Percentiles rank a stretch among this genome's conserved stretches.
Evolutionary conservation across 2,329 filamentous ascomycete species (phyloP).

Genomic region (Emergomyces africanus): DNA sequence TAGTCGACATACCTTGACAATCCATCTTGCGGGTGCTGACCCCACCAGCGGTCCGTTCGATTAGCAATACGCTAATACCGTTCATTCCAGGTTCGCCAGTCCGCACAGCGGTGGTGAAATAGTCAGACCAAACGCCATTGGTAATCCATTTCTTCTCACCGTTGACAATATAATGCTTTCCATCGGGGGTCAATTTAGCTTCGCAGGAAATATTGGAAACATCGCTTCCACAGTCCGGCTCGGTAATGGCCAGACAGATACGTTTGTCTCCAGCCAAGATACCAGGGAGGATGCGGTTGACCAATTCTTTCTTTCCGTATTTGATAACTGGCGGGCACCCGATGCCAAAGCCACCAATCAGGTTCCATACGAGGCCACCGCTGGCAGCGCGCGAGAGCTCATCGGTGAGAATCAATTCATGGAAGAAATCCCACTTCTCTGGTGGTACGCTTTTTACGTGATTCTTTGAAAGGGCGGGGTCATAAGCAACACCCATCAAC

Average conservation of each 20-base stretch:
- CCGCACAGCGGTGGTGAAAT: constrained; percentile 93
- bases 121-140: constrained; percentile 92
- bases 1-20: constrained; percentile 94
- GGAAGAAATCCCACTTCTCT: constrained; percentile 96
- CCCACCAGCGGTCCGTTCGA: constrained; percentile 72
- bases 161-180: constrained; percentile 98
- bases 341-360: constrained; percentile 94
- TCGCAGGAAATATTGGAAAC: constrained; percentile 93
- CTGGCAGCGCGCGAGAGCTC: constrained; percentile 81
- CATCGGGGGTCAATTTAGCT: constrained; percentile 86
- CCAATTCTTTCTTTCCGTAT: constrained; percentile 73
- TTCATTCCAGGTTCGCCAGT: constrained; percentile 86
- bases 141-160: constrained; percentile 99
- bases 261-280: constrained; percentile 89
- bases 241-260: constrained; percentile 94
- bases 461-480: constrained; percentile 57
- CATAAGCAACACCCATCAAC: constrained; percentile 68
- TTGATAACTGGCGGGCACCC: constrained; percentile 85
- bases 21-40: constrained; percentile 94
- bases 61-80: constrained; percentile 78
- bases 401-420: constrained; percentile 90
- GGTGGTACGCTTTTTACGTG: constrained; percentile 63
- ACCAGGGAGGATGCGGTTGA: constrained; percentile 76
- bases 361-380: constrained; percentile 92
- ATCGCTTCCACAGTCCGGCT: constrained; percentile 88